Evolutionary conservation across 78 protist genomes (phyloP).

Genomic region (Anaeramoeba ignava): DNA sequence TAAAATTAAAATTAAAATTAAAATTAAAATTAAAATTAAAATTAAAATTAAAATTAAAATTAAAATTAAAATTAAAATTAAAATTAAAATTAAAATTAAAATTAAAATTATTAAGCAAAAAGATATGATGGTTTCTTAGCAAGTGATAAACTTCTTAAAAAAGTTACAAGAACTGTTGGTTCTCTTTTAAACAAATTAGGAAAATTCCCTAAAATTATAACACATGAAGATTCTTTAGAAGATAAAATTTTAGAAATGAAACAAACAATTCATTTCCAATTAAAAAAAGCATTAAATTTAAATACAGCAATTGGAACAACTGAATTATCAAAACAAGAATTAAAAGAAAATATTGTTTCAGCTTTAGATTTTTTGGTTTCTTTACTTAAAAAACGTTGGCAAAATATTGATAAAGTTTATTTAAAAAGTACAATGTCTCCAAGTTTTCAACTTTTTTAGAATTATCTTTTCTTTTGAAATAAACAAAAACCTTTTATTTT

Average conservation of each 20-base stretch:
- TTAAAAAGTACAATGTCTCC: constrained; percentile 94
- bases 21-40: no score
- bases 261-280: constrained; percentile 93
- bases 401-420: constrained; percentile 87
- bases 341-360: constrained; percentile 64
- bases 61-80: no score
- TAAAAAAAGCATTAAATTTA: constrained; percentile 93
- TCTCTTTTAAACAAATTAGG: constrained; percentile 98
- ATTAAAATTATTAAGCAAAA: constrained; percentile 57
- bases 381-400: constrained; percentile 99
- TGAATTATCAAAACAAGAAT: constrained; percentile 67
- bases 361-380: constrained; percentile 94
- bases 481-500: no score
- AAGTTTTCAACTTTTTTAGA: no score
- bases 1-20: no score
- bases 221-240: constrained; percentile 66
- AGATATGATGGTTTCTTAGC: constrained; percentile 95
- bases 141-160: constrained; percentile 83
- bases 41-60: no score
- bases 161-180: constrained; percentile 92
- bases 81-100: no score
- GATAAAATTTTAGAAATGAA: constrained; percentile 80
- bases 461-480: no score
- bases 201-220: constrained; percentile 94
- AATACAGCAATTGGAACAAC: constrained; percentile 95